Evolutionary conservation across 306 rosid genomes (phyloP).

Genomic region (Glycine soja): DNA sequence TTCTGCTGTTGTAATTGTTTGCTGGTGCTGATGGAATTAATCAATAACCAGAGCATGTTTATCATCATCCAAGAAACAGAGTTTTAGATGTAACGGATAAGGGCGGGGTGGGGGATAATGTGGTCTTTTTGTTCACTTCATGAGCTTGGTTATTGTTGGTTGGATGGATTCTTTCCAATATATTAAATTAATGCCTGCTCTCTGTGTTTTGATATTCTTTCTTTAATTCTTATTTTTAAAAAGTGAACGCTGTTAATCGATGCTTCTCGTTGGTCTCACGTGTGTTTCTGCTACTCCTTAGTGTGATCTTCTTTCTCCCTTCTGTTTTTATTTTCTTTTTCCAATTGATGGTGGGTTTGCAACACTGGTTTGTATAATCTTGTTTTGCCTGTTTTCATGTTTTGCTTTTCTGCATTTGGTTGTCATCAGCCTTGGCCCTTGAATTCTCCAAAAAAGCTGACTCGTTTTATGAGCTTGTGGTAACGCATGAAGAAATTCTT

Average conservation of each 20-base stretch:
- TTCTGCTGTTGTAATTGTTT: neutral
- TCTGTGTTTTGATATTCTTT: constrained; percentile 17
- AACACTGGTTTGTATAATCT: constrained; percentile 19
- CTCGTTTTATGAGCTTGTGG: constrained; percentile 49
- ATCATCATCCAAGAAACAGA: neutral
- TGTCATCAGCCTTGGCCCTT: constrained; percentile 42
- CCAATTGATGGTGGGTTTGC: neutral
- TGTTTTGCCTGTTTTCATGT: constrained; percentile 5
- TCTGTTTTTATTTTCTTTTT: neutral
- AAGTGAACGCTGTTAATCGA: constrained; percentile 30
- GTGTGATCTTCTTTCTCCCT: neutral
- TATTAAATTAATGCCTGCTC: constrained; percentile 14
- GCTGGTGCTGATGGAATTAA: constrained; percentile 16
- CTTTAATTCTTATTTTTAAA: constrained; percentile 40
- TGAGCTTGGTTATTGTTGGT: neutral
- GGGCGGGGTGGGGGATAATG: constrained; percentile 6
- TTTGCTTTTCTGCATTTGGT: constrained; percentile 46
- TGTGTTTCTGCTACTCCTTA: constrained; percentile 39
- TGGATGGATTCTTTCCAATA: constrained; percentile 15
- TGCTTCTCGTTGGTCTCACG: constrained; percentile 36
- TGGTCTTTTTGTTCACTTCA: constrained; percentile 33
- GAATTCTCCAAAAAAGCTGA: constrained; percentile 35
- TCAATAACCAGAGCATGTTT: constrained; percentile 13
- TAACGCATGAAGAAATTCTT: constrained; percentile 83
- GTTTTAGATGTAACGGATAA: constrained; percentile 23